A percentile compares a stretch with the other conserved stretches of the same genome.
Conservation (phyloP, 129 eudicot species). For the Flaveria trinervia region DNA sequence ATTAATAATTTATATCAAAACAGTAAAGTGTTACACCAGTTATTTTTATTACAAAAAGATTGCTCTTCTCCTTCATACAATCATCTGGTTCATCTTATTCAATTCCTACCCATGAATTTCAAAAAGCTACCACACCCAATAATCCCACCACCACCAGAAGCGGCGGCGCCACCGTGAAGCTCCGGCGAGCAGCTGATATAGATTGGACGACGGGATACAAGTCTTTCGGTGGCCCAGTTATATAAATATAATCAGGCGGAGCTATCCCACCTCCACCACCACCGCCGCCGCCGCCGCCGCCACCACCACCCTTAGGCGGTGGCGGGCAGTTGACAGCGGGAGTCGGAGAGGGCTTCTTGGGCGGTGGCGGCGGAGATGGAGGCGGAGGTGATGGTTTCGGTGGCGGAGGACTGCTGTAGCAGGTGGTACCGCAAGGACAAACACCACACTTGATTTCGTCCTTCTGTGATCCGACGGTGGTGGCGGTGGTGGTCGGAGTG, state of each 20-base stretch:
- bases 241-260: conserved; percentile 43
- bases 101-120: conserved; percentile 7
- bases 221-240: conserved; percentile 72
- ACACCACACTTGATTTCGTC: conserved; percentile 64
- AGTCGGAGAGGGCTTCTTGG: conserved; percentile 46
- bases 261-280: conserved; percentile 36
- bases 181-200: conserved; percentile 38
- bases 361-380: conserved; percentile 54
- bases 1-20: conserved; percentile 12
- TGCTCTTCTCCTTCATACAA: conserved; percentile 25
- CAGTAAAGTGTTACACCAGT: conserved; percentile 24
- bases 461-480: conserved; percentile 35
- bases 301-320: conserved; percentile 35
- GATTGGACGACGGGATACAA: conserved; percentile 58
- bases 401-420: conserved; percentile 56
- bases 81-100: conserved; percentile 18
- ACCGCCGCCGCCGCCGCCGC: conserved; percentile 35
- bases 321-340: conserved; percentile 61
- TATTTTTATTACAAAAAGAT: conserved; percentile 31
- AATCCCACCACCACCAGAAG: conserved; percentile 40
- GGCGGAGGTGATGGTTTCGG: conserved; percentile 21
- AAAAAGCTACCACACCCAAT: conserved; percentile 44
- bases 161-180: conserved; percentile 36
- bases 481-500: conserved; percentile 14
- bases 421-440: conserved; percentile 69